These are phyloP conservation scores for Pyrenochaeta sp. DNA, from an alignment of 2,329 filamentous ascomycete species.

Conservation along the genomic window DNA sequence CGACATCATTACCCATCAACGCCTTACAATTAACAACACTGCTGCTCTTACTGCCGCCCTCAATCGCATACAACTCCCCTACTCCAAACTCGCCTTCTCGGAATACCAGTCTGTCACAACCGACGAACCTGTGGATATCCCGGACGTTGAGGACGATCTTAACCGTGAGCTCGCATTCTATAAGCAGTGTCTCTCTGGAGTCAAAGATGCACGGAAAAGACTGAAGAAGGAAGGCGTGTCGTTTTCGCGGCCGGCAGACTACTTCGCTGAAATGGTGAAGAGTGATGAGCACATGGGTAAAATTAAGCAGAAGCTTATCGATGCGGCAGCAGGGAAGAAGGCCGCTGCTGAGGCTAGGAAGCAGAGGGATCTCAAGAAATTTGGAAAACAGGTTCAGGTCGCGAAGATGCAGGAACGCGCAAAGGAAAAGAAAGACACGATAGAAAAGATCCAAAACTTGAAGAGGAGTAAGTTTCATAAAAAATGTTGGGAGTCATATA, in stretches of 20 bases:
- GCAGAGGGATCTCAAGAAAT: constrained; percentile 96
- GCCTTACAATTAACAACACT: constrained; percentile 97
- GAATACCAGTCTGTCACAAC: constrained; percentile 82
- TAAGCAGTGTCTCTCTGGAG: constrained; percentile 84
- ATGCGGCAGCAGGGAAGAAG: constrained; percentile 92
- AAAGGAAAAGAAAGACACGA: constrained; percentile 88
- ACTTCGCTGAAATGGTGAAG: constrained; percentile 99
- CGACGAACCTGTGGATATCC: constrained; percentile 73
- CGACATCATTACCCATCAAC: constrained; percentile 88
- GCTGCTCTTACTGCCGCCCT: constrained; percentile 82
- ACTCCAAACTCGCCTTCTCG: constrained; percentile 77
- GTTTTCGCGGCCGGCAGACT: constrained; percentile 90
- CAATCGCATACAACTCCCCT: constrained; percentile 78
- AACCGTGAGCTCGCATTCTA: constrained; percentile 94
- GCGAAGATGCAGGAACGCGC: constrained; percentile 94
- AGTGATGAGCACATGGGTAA: constrained; percentile 98
- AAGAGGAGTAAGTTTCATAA: constrained; percentile 85
- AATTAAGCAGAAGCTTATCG: constrained; percentile 91
- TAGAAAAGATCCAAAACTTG: constrained; percentile 93
- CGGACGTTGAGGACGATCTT: constrained; percentile 89
- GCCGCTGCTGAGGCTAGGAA: constrained; percentile 89
- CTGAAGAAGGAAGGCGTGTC: constrained; percentile 83
- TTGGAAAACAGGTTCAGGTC: constrained; percentile 97
- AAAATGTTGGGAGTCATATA: not conserved
- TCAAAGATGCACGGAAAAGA: constrained; percentile 73